These are phyloP conservation scores for Oenanthe javanica DNA, from an alignment of 140 eudicot genomes.

Conservation along the genomic window DNA sequence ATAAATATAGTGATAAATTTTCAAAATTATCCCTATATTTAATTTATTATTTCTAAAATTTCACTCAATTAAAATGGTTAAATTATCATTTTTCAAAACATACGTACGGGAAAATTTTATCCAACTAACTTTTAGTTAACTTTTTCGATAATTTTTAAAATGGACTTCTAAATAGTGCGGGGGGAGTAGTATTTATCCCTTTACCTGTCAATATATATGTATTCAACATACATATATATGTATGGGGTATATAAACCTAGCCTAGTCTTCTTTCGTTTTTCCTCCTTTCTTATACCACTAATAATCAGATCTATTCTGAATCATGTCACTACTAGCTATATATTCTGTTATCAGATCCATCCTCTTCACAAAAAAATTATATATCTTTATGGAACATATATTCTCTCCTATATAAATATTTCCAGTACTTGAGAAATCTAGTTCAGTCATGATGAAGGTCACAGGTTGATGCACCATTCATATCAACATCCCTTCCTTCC, in stretches of 20 bases:
- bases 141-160: too few relatives aligned
- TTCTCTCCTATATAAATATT: not conserved
- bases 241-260: not conserved
- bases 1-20: too few relatives aligned
- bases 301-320: not conserved
- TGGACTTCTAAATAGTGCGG: too few relatives aligned
- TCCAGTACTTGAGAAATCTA: not conserved
- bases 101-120: too few relatives aligned
- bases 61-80: too few relatives aligned
- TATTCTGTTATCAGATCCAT: conserved; percentile 10
- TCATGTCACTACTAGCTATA: not conserved
- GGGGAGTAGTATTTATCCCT: not conserved
- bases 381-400: not conserved
- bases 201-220: not conserved
- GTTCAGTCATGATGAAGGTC: conserved; percentile 55
- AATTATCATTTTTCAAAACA: too few relatives aligned
- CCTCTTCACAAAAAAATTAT: not conserved
- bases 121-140: too few relatives aligned
- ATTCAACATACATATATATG: too few relatives aligned
- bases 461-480: conserved; percentile 45
- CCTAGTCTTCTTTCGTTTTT: not conserved
- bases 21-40: too few relatives aligned
- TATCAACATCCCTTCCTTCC: not conserved
- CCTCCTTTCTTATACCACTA: not conserved
- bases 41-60: too few relatives aligned